phyloP scores from a whole-genome alignment of 1,139 yeast genomes.

The Blastobotrys indianensis region DNA sequence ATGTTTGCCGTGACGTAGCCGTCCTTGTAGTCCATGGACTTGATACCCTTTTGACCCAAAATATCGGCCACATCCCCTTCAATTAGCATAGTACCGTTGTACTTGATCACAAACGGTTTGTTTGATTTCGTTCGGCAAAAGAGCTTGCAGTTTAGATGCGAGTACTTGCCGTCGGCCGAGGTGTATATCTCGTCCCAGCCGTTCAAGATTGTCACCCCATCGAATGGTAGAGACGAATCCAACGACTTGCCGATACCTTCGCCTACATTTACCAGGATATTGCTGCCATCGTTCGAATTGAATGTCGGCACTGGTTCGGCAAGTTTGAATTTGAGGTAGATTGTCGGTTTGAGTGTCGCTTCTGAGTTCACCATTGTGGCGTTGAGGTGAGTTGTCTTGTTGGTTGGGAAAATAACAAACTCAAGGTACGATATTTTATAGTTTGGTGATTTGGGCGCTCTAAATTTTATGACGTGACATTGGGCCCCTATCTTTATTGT shows the following conservation, averaged over 20 bases:
- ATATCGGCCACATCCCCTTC: slow-evolving; percentile 9
- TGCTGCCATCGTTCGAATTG: slow-evolving; percentile 5
- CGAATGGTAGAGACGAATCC: slow-evolving; percentile 10
- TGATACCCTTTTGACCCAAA: slow-evolving; percentile 5
- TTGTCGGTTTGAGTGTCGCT: slow-evolving; percentile 6
- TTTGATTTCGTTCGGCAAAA: slow-evolving; percentile 9
- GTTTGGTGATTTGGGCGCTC: neutral
- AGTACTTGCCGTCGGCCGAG: slow-evolving; percentile 5
- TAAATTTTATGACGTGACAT: too few relatives aligned
- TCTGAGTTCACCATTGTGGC: neutral
- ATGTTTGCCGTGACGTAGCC: slow-evolving; percentile 11
- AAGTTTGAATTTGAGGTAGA: slow-evolving; percentile 6
- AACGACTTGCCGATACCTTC: slow-evolving; percentile 7
- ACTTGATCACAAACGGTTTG: slow-evolving; percentile 2
- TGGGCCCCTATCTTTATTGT: too few relatives aligned
- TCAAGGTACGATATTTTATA: neutral
- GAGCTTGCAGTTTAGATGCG: slow-evolving; percentile 11
- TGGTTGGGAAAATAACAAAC: neutral
- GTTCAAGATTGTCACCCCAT: slow-evolving; percentile 2
- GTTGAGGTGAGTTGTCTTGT: neutral
- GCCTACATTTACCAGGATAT: slow-evolving; percentile 8
- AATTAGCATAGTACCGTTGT: slow-evolving; percentile 10
- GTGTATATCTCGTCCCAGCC: slow-evolving; percentile 13
- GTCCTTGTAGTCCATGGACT: slow-evolving; percentile 11
- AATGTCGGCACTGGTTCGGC: slow-evolving; percentile 10